Base-by-base conservation (phyloP, 306 rosid species). In the Gynostemma pentaphyllum region DNA sequence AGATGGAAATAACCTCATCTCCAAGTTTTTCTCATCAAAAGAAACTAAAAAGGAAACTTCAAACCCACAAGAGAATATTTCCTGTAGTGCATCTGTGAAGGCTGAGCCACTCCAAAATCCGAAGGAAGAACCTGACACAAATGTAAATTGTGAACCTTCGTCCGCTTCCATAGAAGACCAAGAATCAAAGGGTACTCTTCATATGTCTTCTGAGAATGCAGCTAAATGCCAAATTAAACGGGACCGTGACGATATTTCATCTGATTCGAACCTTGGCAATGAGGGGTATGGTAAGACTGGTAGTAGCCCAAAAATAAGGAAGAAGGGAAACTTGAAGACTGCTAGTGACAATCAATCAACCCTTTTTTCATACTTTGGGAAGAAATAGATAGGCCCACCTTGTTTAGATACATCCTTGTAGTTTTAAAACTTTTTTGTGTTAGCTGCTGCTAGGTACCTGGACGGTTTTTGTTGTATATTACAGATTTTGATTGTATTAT, bases 311-410 rank as follows among this genome's bases (percentile, higher is more conserved):
- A 60, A 60, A 32, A 78, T 46, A 55, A 83, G 66, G 79, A 90
- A 83, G 77, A 87, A 77, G 75, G 77, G 39, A 62, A 85, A 75
- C 52, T 16, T 62, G 36, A 91, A 80, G 70, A 32, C 41, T 68
- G 68, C 76, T 26, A 59, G 53, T 49, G 87, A 83, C 67, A 85
- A 87, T 66, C 96, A 82, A 48, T 78, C 83, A 34, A 77, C 86
- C 18, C 74, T 91, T 40, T 76, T 91, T 72, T 79, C 92, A 7
- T 87, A 55, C 81, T 87, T 83, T 1, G 77, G 87, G n/a, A 91
- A 76, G 75, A 80, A 70, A 79, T 87, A 72, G 34, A 39, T 2
- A 36, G 13, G 46, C 32, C 22, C 6, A 23, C 56, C 21, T 27
- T 50, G 16, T 50, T 50, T 24, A 2, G 3, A 49, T 49, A 36